A percentile compares a stretch with the other conserved stretches of the same genome.
phyloP scores from a whole-genome alignment of 2,329 filamentous ascomycete species.

The Aspergillus persii region DNA sequence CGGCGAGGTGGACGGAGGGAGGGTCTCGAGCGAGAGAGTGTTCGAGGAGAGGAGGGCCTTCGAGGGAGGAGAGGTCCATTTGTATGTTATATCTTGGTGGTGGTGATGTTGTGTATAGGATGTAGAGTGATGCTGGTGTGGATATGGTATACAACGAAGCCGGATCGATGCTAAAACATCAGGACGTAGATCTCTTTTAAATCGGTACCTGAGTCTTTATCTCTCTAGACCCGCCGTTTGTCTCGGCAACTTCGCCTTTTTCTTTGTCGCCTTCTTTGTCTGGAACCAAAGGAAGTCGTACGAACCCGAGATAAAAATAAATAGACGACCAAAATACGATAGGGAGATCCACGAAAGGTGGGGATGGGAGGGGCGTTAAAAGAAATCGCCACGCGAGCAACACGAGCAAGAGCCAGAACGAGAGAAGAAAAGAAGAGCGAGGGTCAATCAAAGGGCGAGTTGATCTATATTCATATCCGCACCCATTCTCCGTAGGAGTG shows the following conservation, averaged over 20 bases:
- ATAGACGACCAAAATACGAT: not conserved
- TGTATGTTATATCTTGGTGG: not conserved
- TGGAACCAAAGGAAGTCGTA: not conserved
- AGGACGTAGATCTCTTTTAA: not conserved
- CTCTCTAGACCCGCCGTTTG: not conserved
- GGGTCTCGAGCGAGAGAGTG: slow-evolving; percentile 9
- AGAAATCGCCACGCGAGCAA: not conserved
- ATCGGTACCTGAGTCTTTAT: not conserved
- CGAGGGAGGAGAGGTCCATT: slow-evolving; percentile 37
- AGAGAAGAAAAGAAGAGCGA: not conserved
- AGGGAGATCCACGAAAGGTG: not conserved
- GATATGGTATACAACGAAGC: not conserved
- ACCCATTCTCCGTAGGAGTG: too few relatives aligned
- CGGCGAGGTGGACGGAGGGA: slow-evolving; percentile 13
- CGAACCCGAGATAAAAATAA: not conserved
- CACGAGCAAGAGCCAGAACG: not conserved
- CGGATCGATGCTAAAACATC: not conserved
- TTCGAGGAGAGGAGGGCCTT: slow-evolving; percentile 30
- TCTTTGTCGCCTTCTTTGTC: not conserved
- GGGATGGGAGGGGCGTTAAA: not conserved
- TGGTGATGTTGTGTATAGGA: not conserved
- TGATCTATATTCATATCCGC: not conserved
- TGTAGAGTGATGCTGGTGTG: not conserved
- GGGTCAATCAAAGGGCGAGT: not conserved
- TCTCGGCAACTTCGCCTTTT: not conserved